phyloP scores from a whole-genome alignment of 805 yeast species.

The Lipomyces chichibuensis region DNA sequence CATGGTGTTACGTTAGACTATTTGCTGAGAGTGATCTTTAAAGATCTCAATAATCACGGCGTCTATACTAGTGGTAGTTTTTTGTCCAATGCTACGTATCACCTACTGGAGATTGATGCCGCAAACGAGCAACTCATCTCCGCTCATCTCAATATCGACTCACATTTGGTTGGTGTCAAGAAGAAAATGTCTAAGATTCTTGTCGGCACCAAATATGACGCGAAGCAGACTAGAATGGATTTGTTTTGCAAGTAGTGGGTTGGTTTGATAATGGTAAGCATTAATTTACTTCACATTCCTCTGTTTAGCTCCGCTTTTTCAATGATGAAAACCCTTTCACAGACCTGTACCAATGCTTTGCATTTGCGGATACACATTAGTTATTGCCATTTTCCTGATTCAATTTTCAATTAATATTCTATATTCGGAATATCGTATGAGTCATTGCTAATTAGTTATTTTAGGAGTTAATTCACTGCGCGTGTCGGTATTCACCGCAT shows the following conservation, averaged over 20 bases:
- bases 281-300: neutral
- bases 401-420: neutral
- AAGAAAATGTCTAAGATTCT: neutral
- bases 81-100: conserved; percentile 25
- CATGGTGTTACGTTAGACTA: conserved; percentile 19
- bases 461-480: neutral
- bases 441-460: neutral
- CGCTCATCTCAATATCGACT: conserved; percentile 1
- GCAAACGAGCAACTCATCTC: neutral
- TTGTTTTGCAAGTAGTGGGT: conserved; percentile 11
- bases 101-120: conserved; percentile 17
- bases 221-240: conserved; percentile 22
- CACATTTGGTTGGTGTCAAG: conserved; percentile 10
- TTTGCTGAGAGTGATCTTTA: conserved; percentile 12
- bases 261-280: conserved; percentile 11
- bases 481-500: neutral
- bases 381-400: conserved; percentile 25
- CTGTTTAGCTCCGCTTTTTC: neutral
- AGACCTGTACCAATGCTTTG: conserved; percentile 39
- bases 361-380: conserved; percentile 31
- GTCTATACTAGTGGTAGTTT: neutral
- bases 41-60: neutral
- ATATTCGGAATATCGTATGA: neutral
- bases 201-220: conserved; percentile 14
- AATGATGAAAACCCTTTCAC: conserved; percentile 37